Conservation (phyloP, 441 rosid genomes). For the Syzygium syzygioides region DNA sequence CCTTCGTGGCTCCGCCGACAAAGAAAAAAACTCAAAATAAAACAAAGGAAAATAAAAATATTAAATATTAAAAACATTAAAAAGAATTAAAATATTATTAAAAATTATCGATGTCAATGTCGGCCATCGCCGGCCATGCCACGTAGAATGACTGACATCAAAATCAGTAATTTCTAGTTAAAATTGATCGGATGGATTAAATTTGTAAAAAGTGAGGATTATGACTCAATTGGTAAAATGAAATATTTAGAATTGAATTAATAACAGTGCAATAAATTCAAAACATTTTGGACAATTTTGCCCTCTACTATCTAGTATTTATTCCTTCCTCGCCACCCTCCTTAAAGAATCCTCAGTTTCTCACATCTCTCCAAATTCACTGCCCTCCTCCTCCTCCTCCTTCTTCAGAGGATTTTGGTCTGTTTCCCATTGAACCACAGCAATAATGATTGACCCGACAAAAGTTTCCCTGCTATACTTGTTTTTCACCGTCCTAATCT, state of each 20-base stretch:
- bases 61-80: too few species aligned
- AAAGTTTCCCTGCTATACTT: neutral
- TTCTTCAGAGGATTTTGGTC: neutral
- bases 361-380: neutral
- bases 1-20: too few species aligned
- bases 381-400: neutral
- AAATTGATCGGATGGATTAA: fast-evolving
- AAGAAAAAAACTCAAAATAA: too few species aligned
- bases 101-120: fast-evolving
- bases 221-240: fast-evolving
- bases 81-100: too few species aligned
- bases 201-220: neutral
- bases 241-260: too few species aligned
- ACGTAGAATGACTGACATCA: fast-evolving
- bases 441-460: neutral
- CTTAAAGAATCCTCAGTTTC: neutral
- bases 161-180: fast-evolving
- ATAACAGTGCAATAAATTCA: fast-evolving
- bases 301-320: neutral
- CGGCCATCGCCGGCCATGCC: fast-evolving
- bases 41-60: too few species aligned
- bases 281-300: neutral
- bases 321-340: neutral
- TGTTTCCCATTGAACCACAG: neutral
- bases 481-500: neutral